Percentiles rank a stretch among this genome's conserved stretches.
Evolutionary conservation across 2,329 filamentous ascomycete species (phyloP).

Genomic region (Ophiostoma quercus): DNA sequence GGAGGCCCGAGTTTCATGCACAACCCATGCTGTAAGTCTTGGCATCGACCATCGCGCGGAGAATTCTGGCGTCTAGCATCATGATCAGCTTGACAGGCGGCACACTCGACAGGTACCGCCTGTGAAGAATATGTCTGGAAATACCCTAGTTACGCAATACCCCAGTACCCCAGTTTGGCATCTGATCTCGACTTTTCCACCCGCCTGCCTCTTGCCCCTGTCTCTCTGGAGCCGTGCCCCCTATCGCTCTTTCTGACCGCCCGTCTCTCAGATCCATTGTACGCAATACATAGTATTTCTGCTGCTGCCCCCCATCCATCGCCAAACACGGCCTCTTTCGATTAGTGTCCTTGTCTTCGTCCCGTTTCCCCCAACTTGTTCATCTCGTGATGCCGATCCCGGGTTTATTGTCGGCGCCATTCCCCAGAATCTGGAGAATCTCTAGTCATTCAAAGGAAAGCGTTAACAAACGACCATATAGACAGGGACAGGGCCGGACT

Average conservation of each 20-base stretch:
- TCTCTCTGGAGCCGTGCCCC: background rate
- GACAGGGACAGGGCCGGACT: background rate
- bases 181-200: background rate
- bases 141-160: background rate
- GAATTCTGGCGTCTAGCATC: constrained; percentile 1
- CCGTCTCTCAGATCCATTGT: no score
- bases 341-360: background rate
- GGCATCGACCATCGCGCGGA: background rate
- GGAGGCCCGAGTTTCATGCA: constrained; percentile 6
- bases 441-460: background rate
- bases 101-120: background rate
- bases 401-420: constrained; percentile 5
- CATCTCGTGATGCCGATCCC: constrained; percentile 7
- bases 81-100: background rate
- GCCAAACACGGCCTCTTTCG: constrained; percentile 4
- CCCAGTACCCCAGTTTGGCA: background rate
- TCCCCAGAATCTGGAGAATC: background rate
- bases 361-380: background rate
- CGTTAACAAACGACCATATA: background rate
- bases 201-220: background rate
- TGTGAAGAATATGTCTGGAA: background rate
- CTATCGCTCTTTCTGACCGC: background rate
- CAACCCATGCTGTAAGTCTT: background rate
- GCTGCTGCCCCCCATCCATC: background rate
- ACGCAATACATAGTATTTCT: background rate